A percentile compares a stretch with the other conserved stretches of the same genome.
Evolutionary conservation across 495 filamentous ascomycete species (phyloP).

Genomic region (Corynascus novoguineensis): DNA sequence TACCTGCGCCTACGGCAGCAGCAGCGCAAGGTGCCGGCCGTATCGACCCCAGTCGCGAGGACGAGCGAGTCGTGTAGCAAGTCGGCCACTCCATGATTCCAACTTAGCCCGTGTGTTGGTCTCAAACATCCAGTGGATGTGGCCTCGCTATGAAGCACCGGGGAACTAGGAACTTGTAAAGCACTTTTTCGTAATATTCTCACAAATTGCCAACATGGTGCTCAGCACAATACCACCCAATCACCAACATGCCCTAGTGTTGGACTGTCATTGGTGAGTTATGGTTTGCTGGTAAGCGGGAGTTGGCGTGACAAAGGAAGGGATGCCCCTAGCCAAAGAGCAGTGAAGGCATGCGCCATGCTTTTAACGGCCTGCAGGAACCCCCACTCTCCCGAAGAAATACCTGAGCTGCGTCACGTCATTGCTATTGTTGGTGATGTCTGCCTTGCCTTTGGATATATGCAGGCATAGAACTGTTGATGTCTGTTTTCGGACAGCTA

Average conservation of each 20-base stretch:
- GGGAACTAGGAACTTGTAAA: too few relatives aligned
- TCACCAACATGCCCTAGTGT: background rate
- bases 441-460: background rate
- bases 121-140: background rate
- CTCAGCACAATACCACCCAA: background rate
- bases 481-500: too few relatives aligned
- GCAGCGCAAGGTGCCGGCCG: background rate
- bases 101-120: background rate
- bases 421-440: background rate
- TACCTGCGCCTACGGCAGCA: background rate
- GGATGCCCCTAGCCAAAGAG: background rate
- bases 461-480: too few relatives aligned
- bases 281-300: background rate
- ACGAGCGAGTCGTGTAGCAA: background rate
- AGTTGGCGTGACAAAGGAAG: background rate
- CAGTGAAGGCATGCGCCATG: slow-evolving; percentile 1
- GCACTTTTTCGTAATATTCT: too few relatives aligned
- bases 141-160: background rate
- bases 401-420: background rate
- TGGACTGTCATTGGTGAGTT: slow-evolving; percentile 3
- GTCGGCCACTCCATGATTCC: slow-evolving; percentile 8
- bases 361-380: slow-evolving; percentile 6
- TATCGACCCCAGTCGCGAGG: background rate
- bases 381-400: slow-evolving; percentile 1
- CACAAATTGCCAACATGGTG: too few relatives aligned